Base-by-base conservation (phyloP, 306 rosid species). In the Neltuma alba region DNA sequence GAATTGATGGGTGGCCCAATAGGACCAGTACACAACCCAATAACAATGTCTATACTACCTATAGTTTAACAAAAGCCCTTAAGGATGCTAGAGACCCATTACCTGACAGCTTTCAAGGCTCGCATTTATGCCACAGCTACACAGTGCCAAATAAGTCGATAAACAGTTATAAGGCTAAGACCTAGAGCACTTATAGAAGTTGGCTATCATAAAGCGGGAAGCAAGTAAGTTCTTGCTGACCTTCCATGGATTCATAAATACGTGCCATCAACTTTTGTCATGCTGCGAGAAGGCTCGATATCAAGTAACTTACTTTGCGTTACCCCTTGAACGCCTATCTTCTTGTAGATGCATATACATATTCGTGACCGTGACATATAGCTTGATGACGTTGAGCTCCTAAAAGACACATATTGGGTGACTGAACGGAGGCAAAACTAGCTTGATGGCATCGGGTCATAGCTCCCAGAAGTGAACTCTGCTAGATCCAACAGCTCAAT, bases 201-300 rank as follows among this genome's bases (percentile, higher is more conserved):
- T 82, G 58, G 74, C 42, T 72, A 77, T 57, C 0, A 48, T 58
- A 73, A 73, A 38, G 65, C 11, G 28, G 38, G 41, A 77, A 73
- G 82, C 83, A 58, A 47, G 58, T 52, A 80, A 71, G 72, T 57
- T 73, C 20, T 20, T 58, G 67, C 75, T 61, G 72, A 81, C 71
- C 45, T 48, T 44, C 58, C 70, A 77, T 69, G 71, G 68, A 47
- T 74, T 77, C 78, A 74, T 77, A n/a, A 45, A 77, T 77, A 42
- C 36, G 77, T 66, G 65, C 76, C 77, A 66, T 80, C 80, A 58
- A 66, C 82, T 72, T 77, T 47, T 65, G 38, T 38, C 63, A 66
- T 47, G 74, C 74, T 30, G 54, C 69, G 45, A 60, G 68, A 73
- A 66, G 82, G 60, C 73, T 76, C 80, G 40, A 47, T 20, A 12